Percentiles rank a stretch among this genome's conserved stretches.
These are phyloP conservation scores for Candida yuanshanica DNA, from an alignment of 805 yeast species.

Conservation along the genomic window DNA sequence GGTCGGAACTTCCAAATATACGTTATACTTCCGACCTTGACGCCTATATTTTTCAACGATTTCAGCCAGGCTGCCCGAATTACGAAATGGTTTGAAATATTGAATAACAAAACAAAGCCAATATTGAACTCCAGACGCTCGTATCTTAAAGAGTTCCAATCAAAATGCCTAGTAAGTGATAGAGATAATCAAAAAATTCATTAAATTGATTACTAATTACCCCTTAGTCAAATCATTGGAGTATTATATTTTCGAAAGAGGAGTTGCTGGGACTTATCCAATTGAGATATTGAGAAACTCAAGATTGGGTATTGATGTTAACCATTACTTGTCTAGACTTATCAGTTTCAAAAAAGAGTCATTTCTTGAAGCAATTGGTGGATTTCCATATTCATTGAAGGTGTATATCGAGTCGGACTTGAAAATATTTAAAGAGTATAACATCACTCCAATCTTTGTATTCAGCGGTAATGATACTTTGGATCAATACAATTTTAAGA, in stretches of 20 bases:
- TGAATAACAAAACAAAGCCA: background rate
- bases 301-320: slow-evolving; percentile 78
- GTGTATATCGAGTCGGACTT: slow-evolving; percentile 57
- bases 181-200: background rate
- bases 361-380: slow-evolving; percentile 72
- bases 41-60: background rate
- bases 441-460: slow-evolving; percentile 75
- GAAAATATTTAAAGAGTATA: slow-evolving; percentile 48
- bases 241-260: slow-evolving; percentile 61
- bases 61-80: background rate
- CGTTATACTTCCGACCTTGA: background rate
- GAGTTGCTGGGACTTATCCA: slow-evolving; percentile 54
- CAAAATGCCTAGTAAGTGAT: slow-evolving; percentile 1
- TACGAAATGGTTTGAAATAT: too few relatives aligned
- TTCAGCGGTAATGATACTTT: slow-evolving; percentile 57
- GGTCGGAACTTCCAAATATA: background rate
- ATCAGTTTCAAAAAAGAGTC: slow-evolving; percentile 61
- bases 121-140: too few relatives aligned
- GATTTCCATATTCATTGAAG: slow-evolving; percentile 61
- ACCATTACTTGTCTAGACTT: slow-evolving; percentile 64
- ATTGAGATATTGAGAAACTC: slow-evolving; percentile 61
- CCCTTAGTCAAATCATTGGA: slow-evolving; percentile 60
- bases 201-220: background rate
- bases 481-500: slow-evolving; percentile 31
- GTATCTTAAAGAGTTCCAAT: too few relatives aligned